Evolutionary conservation across 2,329 filamentous ascomycete species (phyloP).

Genomic region (Drechmeria coniospora): DNA sequence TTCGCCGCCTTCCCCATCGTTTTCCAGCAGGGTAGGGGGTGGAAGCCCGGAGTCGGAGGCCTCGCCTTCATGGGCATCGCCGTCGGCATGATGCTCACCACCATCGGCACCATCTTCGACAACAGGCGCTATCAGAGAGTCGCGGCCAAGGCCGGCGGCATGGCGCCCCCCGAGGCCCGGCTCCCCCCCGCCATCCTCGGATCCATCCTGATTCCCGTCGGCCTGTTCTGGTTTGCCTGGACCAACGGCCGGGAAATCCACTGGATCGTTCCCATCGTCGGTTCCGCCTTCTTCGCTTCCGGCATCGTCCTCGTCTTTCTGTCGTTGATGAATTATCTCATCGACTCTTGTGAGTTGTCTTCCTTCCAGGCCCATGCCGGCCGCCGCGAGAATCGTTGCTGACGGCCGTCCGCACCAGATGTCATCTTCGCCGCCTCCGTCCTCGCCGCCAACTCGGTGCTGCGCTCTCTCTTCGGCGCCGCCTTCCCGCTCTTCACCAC

Average conservation of each 20-base stretch:
- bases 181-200: constrained; percentile 46
- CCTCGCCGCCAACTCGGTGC: constrained; percentile 55
- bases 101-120: constrained; percentile 34
- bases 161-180: constrained; percentile 47
- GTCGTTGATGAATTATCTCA: constrained; percentile 49
- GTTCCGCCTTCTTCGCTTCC: constrained; percentile 33
- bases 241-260: constrained; percentile 40
- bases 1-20: constrained; percentile 45
- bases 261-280: constrained; percentile 36
- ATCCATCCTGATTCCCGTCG: constrained; percentile 39
- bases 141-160: constrained; percentile 32
- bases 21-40: constrained; percentile 41
- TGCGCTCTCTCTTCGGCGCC: constrained; percentile 57
- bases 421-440: constrained; percentile 65
- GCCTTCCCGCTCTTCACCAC: constrained; percentile 60
- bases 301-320: constrained; percentile 51
- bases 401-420: constrained; percentile 19
- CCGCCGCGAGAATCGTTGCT: no score
- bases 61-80: constrained; percentile 49
- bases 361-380: no score
- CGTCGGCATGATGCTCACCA: constrained; percentile 44
- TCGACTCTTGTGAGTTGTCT: constrained; percentile 36
- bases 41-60: constrained; percentile 41
- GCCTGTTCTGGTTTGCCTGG: constrained; percentile 54
- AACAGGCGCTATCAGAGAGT: constrained; percentile 36